Base-by-base conservation (phyloP, 371 early-diverging fungal genomes). In the Batkoa obscura region DNA sequence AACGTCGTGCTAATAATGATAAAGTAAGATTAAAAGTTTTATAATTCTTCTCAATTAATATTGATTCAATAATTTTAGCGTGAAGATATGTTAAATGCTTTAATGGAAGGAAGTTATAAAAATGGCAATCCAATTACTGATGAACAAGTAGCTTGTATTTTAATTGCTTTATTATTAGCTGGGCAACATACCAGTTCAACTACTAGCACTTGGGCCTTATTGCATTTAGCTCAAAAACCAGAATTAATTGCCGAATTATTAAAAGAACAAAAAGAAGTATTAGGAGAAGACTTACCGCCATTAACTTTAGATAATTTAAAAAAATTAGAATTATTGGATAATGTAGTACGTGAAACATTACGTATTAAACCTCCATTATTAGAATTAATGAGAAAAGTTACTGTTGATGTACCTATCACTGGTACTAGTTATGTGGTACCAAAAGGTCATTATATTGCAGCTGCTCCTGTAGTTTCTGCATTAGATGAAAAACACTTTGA, bases 141-240 rank as follows among this genome's bases (percentile, higher is more conserved):
- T 59, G 67, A 75, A 43, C 88, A 89, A 58, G 77, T 88, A 59
- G 86, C 90, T 17, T 85, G 89, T 74, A 80, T 96, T 77, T 81
- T 93, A 84, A 96, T 94, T 73, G 95, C 95, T 23, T 66, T 88
- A 45, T 73, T 94, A 36, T 87, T 96, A 78, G 97, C 90, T 47
- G 97, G 97, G n/a, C 94, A 94, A 68, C 97, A 96, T 70, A 94
- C 97, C 2, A 78, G 78, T 23, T 87, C 94, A 10, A 90, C 97
- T 31, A 93, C 95, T 17, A 73, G 81, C 13, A 80, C 91, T 37
- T 96, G 97, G 97, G 78, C 88, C 12, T 64, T 94, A 10, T 72
- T 90, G 53, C 83, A 86, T 68, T 68, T 96, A 53, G 93, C 97
- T 30, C 69, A 75, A 47, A 72, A 80, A 52, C 90, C 89, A 0